Conservation (phyloP, 2,329 filamentous ascomycete species). For the Pleurostoma richardsiae region DNA sequence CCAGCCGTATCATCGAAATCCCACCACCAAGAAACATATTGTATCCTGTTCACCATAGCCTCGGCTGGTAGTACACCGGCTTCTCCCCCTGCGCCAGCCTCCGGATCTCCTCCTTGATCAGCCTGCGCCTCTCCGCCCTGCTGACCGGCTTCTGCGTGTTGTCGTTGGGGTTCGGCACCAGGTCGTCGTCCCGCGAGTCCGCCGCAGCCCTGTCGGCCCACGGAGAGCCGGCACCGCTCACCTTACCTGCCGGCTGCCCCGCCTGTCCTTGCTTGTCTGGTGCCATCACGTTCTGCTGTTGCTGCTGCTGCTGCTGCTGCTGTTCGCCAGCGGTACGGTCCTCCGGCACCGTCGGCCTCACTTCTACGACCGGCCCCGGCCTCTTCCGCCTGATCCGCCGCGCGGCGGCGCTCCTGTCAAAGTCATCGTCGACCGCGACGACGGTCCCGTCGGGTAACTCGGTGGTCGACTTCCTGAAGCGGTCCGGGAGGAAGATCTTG, state of each 20-base stretch:
- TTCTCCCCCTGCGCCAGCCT: constrained; percentile 37
- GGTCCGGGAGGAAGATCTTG: constrained; percentile 45
- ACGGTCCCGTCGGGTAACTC: constrained; percentile 44
- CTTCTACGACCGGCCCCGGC: background rate
- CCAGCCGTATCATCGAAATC: background rate
- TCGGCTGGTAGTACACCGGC: constrained; percentile 48
- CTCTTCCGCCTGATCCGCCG: background rate
- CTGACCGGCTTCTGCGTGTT: constrained; percentile 42
- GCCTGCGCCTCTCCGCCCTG: constrained; percentile 46
- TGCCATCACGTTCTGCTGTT: constrained; percentile 3
- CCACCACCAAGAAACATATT: background rate
- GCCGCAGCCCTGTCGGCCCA: constrained; percentile 5
- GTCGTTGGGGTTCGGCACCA: constrained; percentile 27
- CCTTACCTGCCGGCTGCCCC: constrained; percentile 1
- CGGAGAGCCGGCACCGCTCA: constrained; percentile 1
- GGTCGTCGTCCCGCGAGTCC: background rate
- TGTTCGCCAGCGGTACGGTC: constrained; percentile 6
- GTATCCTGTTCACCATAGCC: constrained; percentile 38
- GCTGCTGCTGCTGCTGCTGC: constrained; percentile 10
- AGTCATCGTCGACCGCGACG: constrained; percentile 35
- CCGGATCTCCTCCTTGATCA: constrained; percentile 54
- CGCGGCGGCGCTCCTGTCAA: constrained; percentile 20
- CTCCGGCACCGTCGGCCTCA: constrained; percentile 5
- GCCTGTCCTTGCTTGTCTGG: constrained; percentile 1
- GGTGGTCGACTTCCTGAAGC: constrained; percentile 38